phyloP scores from a whole-genome alignment of 345 rosid species.

The Euphorbia pulcherrima region DNA sequence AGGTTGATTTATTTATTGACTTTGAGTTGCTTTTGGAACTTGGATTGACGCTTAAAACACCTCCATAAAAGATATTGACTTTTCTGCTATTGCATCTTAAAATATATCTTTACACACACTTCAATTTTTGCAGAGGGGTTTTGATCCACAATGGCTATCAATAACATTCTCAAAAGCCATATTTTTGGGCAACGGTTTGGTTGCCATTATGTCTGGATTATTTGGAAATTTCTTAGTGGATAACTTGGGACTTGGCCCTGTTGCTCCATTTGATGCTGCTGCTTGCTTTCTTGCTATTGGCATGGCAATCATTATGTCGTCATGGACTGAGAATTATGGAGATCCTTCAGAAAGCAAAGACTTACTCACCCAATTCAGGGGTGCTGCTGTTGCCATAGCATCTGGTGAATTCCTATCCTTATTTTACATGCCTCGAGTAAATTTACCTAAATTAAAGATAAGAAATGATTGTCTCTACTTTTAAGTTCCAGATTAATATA shows the following conservation, averaged over 20 bases:
- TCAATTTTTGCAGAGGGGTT: conserved; percentile 61
- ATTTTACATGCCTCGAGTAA: not conserved
- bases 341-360: conserved; percentile 92
- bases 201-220: conserved; percentile 80
- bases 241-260: conserved; percentile 83
- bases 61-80: not conserved
- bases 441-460: not conserved
- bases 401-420: conserved; percentile 48
- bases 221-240: conserved; percentile 82
- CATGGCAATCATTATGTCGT: conserved; percentile 70
- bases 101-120: not conserved
- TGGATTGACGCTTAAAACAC: no score
- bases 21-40: no score
- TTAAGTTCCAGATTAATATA: no score
- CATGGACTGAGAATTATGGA: conserved; percentile 88
- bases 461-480: no score
- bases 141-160: conserved; percentile 89
- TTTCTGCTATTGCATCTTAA: not conserved
- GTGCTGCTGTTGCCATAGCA: conserved; percentile 88
- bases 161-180: conserved; percentile 90
- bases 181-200: conserved; percentile 89
- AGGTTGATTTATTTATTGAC: not conserved
- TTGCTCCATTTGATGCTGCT: conserved; percentile 96
- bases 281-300: conserved; percentile 92
- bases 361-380: conserved; percentile 80